Evolutionary conservation across 495 filamentous ascomycete genomes (phyloP), one percentile per base, ranked within the genome.

Genomic region (Tuber melanosporum): DNA sequence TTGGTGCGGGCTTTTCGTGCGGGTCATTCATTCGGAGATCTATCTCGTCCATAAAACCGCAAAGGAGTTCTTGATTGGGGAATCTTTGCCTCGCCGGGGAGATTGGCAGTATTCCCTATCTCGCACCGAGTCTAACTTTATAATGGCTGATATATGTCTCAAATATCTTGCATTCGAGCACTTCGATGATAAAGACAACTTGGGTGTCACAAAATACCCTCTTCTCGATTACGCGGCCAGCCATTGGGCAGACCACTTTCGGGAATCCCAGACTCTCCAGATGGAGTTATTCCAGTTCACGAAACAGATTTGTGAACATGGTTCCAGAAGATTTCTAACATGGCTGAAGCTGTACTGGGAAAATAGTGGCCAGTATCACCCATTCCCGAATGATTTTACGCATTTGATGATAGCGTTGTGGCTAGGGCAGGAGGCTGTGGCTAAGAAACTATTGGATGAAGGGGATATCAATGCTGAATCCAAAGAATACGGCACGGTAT

Each of bases 1-100:
- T 26, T 43, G 86, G 20, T 87, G 85, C 71, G 84, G 86, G 3
- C 82, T 85, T 17, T 86, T 88, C 70, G 77, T 88, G 5, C 82
- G 82, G 36, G 78, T 86, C 1, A 82, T 84, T n/a, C 81, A 85
- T 70, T 83, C 81, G 10, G 83, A 80, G 41, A 77, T 87, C 26
- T 86, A 85, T 75, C 80, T 78, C 15, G 71, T 78, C 7, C 77
- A 78, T 43, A 70, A 73, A 70, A 78, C 77, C 1, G 46, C 77
- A 69, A 78, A 43, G 49, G 74, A 78, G 39, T 78, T 78, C 49
- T 42, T 78, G 70, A 52, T 69, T 20, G 46, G 62, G 19, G 10
- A 6, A 2, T 32, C 73, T 66, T 41, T 26, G 9, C 1, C n/a
- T 41, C 41, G 4, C 41, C 1, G 9, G 32, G 36, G 45, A 46